These are phyloP conservation scores for Scheffersomyces stipitis DNA, from an alignment of 805 yeast genomes.

Conservation along the genomic window DNA sequence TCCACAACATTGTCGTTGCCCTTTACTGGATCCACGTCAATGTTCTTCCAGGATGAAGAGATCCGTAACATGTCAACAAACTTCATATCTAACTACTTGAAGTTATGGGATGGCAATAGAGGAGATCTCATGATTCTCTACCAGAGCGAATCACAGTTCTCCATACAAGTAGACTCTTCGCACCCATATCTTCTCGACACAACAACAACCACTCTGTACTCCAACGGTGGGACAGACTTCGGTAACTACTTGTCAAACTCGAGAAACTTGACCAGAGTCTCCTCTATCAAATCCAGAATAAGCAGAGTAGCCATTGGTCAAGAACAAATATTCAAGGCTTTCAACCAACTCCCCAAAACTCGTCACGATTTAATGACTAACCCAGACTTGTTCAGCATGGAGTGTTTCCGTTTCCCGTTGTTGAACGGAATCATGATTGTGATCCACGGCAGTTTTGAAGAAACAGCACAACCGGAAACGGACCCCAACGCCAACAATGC, in stretches of 20 bases:
- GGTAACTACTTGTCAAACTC: slow-evolving; percentile 71
- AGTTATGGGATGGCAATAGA: slow-evolving; percentile 81
- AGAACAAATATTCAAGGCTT: slow-evolving; percentile 58
- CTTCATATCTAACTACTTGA: slow-evolving; percentile 72
- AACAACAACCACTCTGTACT: slow-evolving; percentile 3
- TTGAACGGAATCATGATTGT: slow-evolving; percentile 75
- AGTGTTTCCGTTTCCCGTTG: slow-evolving; percentile 68
- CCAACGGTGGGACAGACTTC: slow-evolving; percentile 35
- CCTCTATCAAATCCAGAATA: slow-evolving; percentile 53
- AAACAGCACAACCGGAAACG: slow-evolving; percentile 55
- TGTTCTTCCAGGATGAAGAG: slow-evolving; percentile 79
- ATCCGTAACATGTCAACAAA: slow-evolving; percentile 70
- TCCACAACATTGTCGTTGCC: slow-evolving; percentile 54
- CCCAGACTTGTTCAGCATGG: slow-evolving; percentile 73
- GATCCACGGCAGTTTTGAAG: slow-evolving; percentile 84
- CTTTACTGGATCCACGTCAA: slow-evolving; percentile 50
- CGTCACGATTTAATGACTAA: slow-evolving; percentile 65
- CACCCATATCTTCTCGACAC: slow-evolving; percentile 50
- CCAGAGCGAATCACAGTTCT: slow-evolving; percentile 81
- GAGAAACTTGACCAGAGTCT: slow-evolving; percentile 70
- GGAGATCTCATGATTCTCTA: slow-evolving; percentile 68
- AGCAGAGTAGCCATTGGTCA: slow-evolving; percentile 67
- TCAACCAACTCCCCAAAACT: slow-evolving; percentile 72
- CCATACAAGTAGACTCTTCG: slow-evolving; percentile 70
- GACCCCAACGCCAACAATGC: slow-evolving; percentile 15